Conservation (phyloP, 2,329 filamentous ascomycete genomes). For the Mycogone perniciosa region DNA sequence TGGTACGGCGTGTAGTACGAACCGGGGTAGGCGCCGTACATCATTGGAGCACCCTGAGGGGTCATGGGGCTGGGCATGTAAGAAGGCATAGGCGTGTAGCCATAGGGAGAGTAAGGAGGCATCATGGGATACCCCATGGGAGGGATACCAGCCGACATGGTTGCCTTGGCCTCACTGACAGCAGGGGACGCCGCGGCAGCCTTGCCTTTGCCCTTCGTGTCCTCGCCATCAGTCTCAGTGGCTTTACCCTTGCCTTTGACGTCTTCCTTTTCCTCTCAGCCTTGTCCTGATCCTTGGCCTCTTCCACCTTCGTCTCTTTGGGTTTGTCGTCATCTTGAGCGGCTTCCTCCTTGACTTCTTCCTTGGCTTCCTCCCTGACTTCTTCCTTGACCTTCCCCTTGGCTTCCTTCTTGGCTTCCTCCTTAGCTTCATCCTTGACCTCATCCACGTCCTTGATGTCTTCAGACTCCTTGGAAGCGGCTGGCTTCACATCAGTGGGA, state of each 20-base stretch:
- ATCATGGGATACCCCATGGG: slow-evolving; percentile 8
- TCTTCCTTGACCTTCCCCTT: background rate
- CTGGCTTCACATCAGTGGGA: background rate
- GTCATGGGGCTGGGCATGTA: slow-evolving; percentile 8
- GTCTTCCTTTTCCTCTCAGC: background rate
- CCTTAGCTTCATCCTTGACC: background rate
- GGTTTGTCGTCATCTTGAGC: background rate
- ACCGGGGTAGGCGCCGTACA: slow-evolving; percentile 17
- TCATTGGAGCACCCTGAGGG: slow-evolving; percentile 9
- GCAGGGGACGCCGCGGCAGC: background rate
- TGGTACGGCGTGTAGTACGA: background rate
- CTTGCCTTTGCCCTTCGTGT: background rate
- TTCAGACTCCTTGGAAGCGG: background rate
- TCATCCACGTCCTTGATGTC: background rate
- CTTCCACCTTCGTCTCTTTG: background rate
- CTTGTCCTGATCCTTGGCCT: background rate
- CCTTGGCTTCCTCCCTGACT: background rate
- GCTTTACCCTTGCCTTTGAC: background rate
- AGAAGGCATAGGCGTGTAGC: slow-evolving; percentile 3
- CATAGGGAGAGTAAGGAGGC: slow-evolving; percentile 10
- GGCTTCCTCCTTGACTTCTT: background rate
- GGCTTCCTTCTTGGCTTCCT: background rate
- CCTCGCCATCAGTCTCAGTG: background rate
- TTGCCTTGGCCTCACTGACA: background rate
- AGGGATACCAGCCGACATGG: background rate